Base-by-base conservation (phyloP, 441 rosid genomes). In the Arabidopsis lyrata region DNA sequence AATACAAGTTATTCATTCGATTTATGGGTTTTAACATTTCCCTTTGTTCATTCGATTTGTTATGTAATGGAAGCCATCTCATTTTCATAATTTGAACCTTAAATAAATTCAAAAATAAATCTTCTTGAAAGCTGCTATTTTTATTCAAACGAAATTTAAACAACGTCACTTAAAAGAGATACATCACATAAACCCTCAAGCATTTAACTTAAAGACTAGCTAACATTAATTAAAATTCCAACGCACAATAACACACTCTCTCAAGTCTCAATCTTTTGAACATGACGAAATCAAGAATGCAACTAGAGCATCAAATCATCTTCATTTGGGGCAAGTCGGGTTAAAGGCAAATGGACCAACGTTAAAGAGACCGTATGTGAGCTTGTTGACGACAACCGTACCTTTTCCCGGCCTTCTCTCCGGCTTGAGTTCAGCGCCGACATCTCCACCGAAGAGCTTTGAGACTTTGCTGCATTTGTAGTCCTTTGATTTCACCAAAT, bases 301-400 rank as follows among this genome's bases (percentile, higher is more conserved):
- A 68, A 32, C 34, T 12, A 35, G 16, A 49, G 29, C 50, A 54
- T 50, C 42, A 56, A 39, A 16, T 29, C 52, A 10, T 76, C 75
- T 36, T 70, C 66, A 76, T 56, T 70, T 70, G 31, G 49, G 68
- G 48, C 80, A 77, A 24, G 49, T 15, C 24, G 80, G 80, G 36
- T 71, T 53, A 1, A 77, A 77, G 5, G 80, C 80, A 59, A 77
- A 77, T 14, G 80, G 80, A 50, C 80, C 80, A 29, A 77, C 80
- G 50, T 71, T 66, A 42, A 77, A 77, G 68, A 77, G 18, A 16
- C 80, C 73, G 14, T 77, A 77, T 11, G 15, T 9, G 16, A 58
- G 4, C 27, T 58, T 59, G 57, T 77, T 65, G 10, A 77, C 18
- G 5, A 77, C 62, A 24, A 77, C 41, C 22, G 16, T 13, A 9